phyloP scores from a whole-genome alignment of 1,284 basidiomycete species.

The Apiotrichum laibachii region DNA sequence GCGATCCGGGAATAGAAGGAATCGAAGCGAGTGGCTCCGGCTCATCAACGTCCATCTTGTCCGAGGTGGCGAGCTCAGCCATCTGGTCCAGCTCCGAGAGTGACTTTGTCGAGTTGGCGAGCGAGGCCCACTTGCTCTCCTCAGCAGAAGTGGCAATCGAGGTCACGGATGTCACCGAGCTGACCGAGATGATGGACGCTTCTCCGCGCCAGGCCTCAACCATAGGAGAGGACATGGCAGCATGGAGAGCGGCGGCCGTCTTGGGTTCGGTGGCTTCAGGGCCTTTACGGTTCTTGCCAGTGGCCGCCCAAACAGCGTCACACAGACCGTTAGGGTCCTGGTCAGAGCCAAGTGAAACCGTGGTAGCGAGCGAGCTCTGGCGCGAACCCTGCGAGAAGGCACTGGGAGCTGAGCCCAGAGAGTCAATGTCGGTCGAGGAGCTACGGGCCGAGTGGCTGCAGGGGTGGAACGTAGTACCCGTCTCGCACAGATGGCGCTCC shows the following conservation, averaged over 20 bases:
- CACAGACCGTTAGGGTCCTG: constrained; percentile 10
- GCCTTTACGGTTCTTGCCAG: constrained; percentile 1
- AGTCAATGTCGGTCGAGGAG: constrained; percentile 24
- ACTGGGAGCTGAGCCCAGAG: constrained; percentile 20
- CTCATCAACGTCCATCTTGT: constrained; percentile 39
- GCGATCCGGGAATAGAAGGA: constrained; percentile 13
- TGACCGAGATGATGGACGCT: constrained; percentile 16
- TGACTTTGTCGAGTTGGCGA: constrained; percentile 20
- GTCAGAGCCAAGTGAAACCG: constrained; percentile 8
- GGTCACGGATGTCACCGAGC: constrained; percentile 18
- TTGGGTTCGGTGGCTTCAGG: constrained; percentile 16
- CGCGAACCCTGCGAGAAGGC: constrained; percentile 21
- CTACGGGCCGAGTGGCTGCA: constrained; percentile 16
- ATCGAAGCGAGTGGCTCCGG: constrained; percentile 14
- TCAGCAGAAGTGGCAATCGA: constrained; percentile 15
- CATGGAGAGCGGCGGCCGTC: constrained; percentile 33
- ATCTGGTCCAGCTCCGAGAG: constrained; percentile 33
- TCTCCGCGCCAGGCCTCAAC: constrained; percentile 21
- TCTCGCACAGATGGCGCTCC: constrained; percentile 31
- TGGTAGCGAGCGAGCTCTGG: constrained; percentile 25
- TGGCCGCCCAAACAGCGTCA: constrained; percentile 20
- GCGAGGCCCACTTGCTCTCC: constrained; percentile 22
- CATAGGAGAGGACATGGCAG: constrained; percentile 42
- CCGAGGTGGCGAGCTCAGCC: constrained; percentile 29
- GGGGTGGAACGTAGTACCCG: constrained; percentile 27